Conservation (phyloP, 2,329 filamentous ascomycete genomes). For the Ophioceras dolichostomum region DNA sequence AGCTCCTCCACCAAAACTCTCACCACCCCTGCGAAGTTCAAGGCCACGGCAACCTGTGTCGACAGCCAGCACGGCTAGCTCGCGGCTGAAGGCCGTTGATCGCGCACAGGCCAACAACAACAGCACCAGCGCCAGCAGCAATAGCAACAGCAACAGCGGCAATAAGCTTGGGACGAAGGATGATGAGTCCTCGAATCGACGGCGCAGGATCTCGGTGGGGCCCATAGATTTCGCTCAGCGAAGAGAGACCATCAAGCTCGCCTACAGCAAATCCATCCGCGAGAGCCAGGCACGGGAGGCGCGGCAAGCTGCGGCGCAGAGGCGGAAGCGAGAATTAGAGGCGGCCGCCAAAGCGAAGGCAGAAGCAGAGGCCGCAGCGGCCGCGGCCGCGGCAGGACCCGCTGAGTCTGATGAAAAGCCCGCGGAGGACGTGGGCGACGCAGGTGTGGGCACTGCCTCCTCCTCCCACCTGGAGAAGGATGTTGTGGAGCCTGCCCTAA, state of each 20-base stretch:
- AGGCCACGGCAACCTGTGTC: slow-evolving; percentile 71
- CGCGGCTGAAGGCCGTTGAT: slow-evolving; percentile 53
- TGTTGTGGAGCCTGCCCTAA: not conserved
- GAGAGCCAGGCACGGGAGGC: slow-evolving; percentile 54
- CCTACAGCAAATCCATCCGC: slow-evolving; percentile 73
- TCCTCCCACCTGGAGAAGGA: too few species aligned
- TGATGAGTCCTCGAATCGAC: slow-evolving; percentile 24
- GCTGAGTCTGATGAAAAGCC: too few species aligned
- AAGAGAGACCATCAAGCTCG: slow-evolving; percentile 70
- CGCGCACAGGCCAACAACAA: not conserved
- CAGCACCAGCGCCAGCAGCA: too few species aligned
- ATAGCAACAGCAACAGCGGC: too few species aligned
- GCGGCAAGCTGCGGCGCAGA: slow-evolving; percentile 40
- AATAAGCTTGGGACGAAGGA: slow-evolving; percentile 16
- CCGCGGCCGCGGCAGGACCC: slow-evolving; percentile 7
- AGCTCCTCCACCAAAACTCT: slow-evolving; percentile 56
- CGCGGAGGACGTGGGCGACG: too few species aligned
- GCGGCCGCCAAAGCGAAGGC: slow-evolving; percentile 29
- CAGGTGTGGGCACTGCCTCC: too few species aligned
- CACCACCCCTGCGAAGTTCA: slow-evolving; percentile 69
- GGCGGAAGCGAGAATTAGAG: slow-evolving; percentile 37
- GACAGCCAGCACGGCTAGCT: slow-evolving; percentile 57
- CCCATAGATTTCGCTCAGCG: slow-evolving; percentile 78
- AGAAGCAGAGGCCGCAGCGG: slow-evolving; percentile 19
- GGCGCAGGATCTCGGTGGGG: slow-evolving; percentile 49